Conservation (phyloP, 106 monocot genomes). For the Dendrobium chrysotoxum region DNA sequence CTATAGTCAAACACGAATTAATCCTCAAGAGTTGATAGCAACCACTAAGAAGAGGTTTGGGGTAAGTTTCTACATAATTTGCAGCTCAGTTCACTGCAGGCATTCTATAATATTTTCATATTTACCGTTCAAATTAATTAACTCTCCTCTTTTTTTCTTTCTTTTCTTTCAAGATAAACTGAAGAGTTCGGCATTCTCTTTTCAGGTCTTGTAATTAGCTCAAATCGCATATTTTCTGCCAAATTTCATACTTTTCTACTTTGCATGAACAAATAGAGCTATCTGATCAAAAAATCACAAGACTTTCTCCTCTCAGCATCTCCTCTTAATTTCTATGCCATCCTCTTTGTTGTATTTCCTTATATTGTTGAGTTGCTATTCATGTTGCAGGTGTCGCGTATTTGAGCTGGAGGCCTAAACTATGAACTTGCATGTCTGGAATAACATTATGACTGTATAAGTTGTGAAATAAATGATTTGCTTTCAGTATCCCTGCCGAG, state of each 20-base stretch:
- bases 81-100: neutral
- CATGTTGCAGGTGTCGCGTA: neutral
- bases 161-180: neutral
- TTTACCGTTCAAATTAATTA: neutral
- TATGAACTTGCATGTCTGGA: neutral
- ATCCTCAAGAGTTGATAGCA: slow-evolving; percentile 35
- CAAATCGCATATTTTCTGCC: neutral
- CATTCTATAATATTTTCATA: neutral
- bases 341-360: neutral
- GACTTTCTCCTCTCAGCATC: too few relatives aligned
- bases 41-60: slow-evolving; percentile 35
- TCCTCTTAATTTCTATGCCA: neutral
- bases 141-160: neutral
- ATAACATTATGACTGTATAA: neutral
- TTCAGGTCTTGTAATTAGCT: neutral
- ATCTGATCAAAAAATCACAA: too few relatives aligned
- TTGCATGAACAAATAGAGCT: too few relatives aligned
- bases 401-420: neutral
- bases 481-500: neutral
- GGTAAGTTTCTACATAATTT: slow-evolving; percentile 19
- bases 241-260: too few relatives aligned
- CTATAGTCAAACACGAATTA: slow-evolving; percentile 26
- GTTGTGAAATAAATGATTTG: neutral
- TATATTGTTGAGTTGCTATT: neutral
- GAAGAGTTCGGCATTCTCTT: neutral